Base-by-base conservation (phyloP, 495 filamentous ascomycete species). In the Saxophila tyrrhenica region DNA sequence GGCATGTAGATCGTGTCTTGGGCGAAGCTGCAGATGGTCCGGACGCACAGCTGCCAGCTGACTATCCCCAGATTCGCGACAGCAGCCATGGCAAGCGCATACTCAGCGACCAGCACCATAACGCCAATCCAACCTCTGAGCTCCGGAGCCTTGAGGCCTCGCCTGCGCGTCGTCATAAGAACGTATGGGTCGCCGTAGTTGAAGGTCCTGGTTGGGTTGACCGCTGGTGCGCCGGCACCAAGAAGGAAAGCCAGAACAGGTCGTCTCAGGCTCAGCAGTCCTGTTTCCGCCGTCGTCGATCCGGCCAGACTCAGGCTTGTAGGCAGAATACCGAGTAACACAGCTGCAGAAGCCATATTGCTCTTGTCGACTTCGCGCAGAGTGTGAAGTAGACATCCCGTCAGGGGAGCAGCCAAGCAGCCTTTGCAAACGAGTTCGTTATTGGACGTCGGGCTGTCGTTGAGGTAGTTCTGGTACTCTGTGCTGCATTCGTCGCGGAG, bases 341-440 rank as follows among this genome's bases (percentile, higher is more conserved):
- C 48, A 11, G 48, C 48, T 39, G 48, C 48, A n/a, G 25, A 35
- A 15, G 48, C 21, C 48, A 51, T 51, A 21, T 38, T 51, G n/a
- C 3, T 9, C 25, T 51, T 51, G 48, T 21, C 17, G 16, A 39
- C 2, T n/a, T 51, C 48, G 22, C 17, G 38, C 15, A 51, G n/a
- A n/a, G 48, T 21, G 22, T 51, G 10, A 11, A 51, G 10, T 11
- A 51, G 25, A n/a, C 48, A 51, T 10, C 25, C 48, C 13, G 17
- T 35, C 8, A 51, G 19, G 3, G 48, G 48, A 15, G 25, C 25
- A 10, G 25, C 48, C 7, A n/a, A 3, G 41, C 41, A 44, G n/a
- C n/a, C n/a, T 7, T 17, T 44, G 17, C 41, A 44, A 5, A 17
- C 7, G 7, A 44, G 41, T n/a, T 44, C 8, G 41, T 44, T 44